Conservation (phyloP, 768 basidiomycete genomes). For the Leccinum rimulosum region DNA sequence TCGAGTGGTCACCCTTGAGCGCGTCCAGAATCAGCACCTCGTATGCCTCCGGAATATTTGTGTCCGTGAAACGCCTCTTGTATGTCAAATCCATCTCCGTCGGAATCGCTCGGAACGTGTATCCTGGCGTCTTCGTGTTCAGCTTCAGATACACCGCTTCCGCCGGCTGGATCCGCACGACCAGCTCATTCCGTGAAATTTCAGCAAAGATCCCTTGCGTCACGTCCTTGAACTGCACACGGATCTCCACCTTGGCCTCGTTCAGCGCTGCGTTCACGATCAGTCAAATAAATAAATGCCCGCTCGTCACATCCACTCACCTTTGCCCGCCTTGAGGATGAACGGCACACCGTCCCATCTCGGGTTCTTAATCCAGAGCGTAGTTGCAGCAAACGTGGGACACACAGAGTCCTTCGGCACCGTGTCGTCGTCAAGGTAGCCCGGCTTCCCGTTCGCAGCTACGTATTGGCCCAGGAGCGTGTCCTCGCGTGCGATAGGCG, state of each 20-base stretch:
- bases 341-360: conserved; percentile 99
- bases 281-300: conserved; percentile 12
- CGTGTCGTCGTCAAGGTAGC: conserved; percentile 96
- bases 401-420: conserved; percentile 90
- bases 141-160: conserved; percentile 97
- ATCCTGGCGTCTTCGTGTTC: conserved; percentile 92
- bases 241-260: conserved; percentile 98
- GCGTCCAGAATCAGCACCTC: conserved; percentile 95
- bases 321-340: conserved; percentile 98
- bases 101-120: conserved; percentile 86
- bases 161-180: conserved; percentile 93
- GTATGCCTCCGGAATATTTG: conserved; percentile 94
- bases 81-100: conserved; percentile 99
- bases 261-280: conserved; percentile 66
- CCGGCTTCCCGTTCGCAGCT: conserved; percentile 86
- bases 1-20: conserved; percentile 96
- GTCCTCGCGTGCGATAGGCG: conserved; percentile 73
- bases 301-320: conserved; percentile 40
- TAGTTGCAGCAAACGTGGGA: conserved; percentile 91
- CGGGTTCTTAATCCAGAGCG: conserved; percentile 90
- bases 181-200: conserved; percentile 94
- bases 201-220: conserved; percentile 96
- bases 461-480: conserved; percentile 95
- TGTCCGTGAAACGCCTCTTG: conserved; percentile 88
- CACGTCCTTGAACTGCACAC: conserved; percentile 97